Evolutionary conservation across 2,329 filamentous ascomycete genomes (phyloP).

Genomic region (Aspergillus ustus): DNA sequence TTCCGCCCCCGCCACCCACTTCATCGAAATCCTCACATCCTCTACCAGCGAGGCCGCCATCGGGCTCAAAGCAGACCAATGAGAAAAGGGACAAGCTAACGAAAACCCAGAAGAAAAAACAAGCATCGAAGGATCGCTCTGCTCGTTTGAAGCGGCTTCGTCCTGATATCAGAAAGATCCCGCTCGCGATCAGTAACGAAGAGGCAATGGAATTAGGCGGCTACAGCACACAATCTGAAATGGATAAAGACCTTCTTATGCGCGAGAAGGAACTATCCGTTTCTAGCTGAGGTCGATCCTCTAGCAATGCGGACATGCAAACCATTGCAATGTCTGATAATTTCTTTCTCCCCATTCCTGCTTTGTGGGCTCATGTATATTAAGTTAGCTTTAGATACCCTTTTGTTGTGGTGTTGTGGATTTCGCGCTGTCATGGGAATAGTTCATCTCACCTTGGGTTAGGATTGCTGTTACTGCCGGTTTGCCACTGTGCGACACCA

Average conservation of each 20-base stretch:
- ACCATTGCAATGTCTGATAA: not conserved
- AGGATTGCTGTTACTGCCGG: not conserved
- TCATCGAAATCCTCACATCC: conserved; percentile 5
- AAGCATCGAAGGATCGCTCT: conserved; percentile 36
- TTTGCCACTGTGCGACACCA: not conserved
- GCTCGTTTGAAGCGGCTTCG: conserved; percentile 35
- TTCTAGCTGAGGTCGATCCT: conserved; percentile 10
- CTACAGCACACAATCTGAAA: conserved; percentile 36
- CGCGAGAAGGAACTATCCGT: conserved; percentile 28
- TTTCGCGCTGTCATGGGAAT: not conserved
- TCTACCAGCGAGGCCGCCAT: conserved; percentile 26
- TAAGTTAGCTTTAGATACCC: conserved; percentile 28
- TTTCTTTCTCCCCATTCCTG: conserved; percentile 9
- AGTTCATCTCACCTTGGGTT: not conserved
- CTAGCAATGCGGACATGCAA: not conserved
- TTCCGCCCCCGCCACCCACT: conserved; percentile 30
- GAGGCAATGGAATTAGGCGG: conserved; percentile 37
- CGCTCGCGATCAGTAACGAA: conserved; percentile 33
- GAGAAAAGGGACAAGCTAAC: conserved; percentile 31
- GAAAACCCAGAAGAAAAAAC: conserved; percentile 33
- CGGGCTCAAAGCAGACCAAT: conserved; percentile 22
- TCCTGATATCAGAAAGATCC: conserved; percentile 35
- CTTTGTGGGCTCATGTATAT: conserved; percentile 12
- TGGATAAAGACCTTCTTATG: conserved; percentile 36
- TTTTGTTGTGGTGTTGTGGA: conserved; percentile 13